Percentiles rank a stretch among this genome's conserved stretches.
Conservation (phyloP, 441 rosid species). For the Syzygium syzygioides region DNA sequence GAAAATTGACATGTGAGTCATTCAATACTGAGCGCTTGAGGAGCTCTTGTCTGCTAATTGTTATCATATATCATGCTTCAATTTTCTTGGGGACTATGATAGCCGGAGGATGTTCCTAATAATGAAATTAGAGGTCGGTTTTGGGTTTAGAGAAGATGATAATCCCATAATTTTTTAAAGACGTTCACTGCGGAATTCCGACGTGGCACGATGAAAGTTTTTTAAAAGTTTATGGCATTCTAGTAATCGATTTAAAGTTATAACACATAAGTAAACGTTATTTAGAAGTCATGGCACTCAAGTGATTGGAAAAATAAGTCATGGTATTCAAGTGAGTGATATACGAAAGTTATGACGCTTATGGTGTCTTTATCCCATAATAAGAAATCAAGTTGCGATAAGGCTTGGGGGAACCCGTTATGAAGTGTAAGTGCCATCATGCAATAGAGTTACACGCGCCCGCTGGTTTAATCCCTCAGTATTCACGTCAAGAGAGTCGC, state of each 20-base stretch:
- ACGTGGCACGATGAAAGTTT: fast-evolving
- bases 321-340: too few species aligned
- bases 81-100: background rate
- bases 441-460: fast-evolving
- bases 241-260: background rate
- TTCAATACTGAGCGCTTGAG: background rate
- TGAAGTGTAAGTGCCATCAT: too few species aligned
- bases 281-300: background rate
- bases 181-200: fast-evolving
- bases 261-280: fast-evolving
- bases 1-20: background rate
- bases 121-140: background rate
- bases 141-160: background rate
- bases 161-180: background rate
- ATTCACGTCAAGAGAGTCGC: background rate
- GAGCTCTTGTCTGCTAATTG: background rate
- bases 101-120: background rate
- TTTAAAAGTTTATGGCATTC: background rate
- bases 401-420: background rate
- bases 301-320: too few species aligned
- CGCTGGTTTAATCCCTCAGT: background rate
- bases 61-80: background rate
- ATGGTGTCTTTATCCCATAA: background rate
- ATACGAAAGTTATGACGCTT: background rate
- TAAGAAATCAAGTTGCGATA: too few species aligned